These are phyloP conservation scores for Ichthyophthirius multifiliis DNA, from an alignment of 169 alveolate species.

Conservation along the genomic window DNA sequence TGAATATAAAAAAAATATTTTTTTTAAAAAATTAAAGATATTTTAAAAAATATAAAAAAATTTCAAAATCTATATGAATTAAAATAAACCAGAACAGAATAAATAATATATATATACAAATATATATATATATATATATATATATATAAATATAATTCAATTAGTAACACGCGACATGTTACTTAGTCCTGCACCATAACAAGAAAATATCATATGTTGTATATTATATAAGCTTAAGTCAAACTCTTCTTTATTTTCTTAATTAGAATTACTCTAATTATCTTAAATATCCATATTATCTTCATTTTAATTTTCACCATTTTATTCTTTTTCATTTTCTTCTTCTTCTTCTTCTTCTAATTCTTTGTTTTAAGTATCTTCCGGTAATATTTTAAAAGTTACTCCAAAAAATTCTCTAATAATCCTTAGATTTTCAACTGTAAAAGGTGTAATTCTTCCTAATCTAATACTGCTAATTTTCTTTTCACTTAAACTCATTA, in stretches of 20 bases:
- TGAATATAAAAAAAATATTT: too few relatives aligned
- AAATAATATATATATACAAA: too few relatives aligned
- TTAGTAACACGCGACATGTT: constrained; percentile 51
- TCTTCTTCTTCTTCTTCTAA: constrained; percentile 44
- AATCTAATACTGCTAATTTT: constrained; percentile 57
- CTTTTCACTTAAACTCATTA: constrained; percentile 67
- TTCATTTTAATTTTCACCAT: constrained; percentile 29
- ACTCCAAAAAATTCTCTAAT: constrained; percentile 58
- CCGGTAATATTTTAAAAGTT: constrained; percentile 59
- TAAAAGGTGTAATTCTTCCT: constrained; percentile 65
- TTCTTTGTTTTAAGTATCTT: constrained; percentile 53
- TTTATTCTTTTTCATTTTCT: constrained; percentile 42
- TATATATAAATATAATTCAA: not conserved
- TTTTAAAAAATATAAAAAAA: too few relatives aligned
- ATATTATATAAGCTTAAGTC: constrained; percentile 28
- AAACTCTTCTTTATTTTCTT: not conserved
- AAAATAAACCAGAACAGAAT: too few relatives aligned
- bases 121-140: too few relatives aligned
- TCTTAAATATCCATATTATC: not conserved
- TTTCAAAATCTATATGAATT: too few relatives aligned
- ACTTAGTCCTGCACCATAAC: constrained; percentile 75
- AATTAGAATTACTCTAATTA: not conserved
- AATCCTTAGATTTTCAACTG: constrained; percentile 57
- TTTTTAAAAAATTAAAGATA: too few relatives aligned
- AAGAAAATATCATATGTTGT: constrained; percentile 65